phyloP scores from a whole-genome alignment of 306 rosid genomes.

The Glycine tomentella region DNA sequence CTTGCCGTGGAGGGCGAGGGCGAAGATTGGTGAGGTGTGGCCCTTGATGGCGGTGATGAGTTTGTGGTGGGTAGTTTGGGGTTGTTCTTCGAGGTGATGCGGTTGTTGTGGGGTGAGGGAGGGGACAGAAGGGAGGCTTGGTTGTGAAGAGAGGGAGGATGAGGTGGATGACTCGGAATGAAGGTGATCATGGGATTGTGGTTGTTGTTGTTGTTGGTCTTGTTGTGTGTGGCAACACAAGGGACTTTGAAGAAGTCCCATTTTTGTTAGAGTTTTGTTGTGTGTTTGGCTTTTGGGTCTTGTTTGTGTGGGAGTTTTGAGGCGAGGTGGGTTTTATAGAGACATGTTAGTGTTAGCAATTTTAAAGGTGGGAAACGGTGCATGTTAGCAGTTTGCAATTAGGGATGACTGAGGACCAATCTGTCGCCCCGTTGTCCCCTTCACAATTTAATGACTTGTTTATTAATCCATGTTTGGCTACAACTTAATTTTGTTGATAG shows the following conservation, averaged over 20 bases:
- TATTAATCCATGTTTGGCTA: too few relatives aligned
- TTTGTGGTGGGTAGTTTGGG: constrained; percentile 42
- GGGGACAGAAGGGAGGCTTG: constrained; percentile 79
- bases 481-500: too few relatives aligned
- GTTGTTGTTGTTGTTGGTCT: constrained; percentile 26
- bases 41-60: constrained; percentile 53
- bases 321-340: constrained; percentile 44
- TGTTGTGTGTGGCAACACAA: constrained; percentile 45
- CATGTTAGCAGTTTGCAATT: constrained; percentile 3
- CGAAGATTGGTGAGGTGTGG: constrained; percentile 58
- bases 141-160: constrained; percentile 70
- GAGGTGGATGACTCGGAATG: neutral
- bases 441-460: neutral
- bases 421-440: neutral
- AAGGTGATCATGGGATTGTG: too few relatives aligned
- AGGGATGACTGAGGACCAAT: neutral
- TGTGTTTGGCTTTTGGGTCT: neutral
- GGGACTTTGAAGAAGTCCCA: constrained; percentile 62
- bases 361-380: neutral
- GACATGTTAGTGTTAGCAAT: constrained; percentile 28
- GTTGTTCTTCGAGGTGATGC: neutral
- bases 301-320: neutral
- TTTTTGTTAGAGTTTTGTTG: neutral
- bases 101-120: constrained; percentile 54
- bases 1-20: constrained; percentile 58